Evolutionary conservation across 257 asterid genomes (phyloP).

Genomic region (Prunella vulgaris): DNA sequence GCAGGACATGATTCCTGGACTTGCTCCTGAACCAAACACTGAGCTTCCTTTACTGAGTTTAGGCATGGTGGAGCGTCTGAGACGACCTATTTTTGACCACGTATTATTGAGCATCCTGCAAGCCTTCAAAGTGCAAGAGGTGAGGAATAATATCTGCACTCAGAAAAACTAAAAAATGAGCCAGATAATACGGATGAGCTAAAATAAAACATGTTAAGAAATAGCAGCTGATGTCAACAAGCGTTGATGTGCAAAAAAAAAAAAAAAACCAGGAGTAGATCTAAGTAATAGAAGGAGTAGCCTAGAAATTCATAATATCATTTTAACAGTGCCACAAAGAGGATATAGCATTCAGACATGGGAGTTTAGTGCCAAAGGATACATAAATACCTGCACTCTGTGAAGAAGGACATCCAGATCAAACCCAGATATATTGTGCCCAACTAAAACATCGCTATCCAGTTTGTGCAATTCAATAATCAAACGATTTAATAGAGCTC

Average conservation of each 20-base stretch:
- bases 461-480: conserved; percentile 81
- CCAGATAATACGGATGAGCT: not conserved
- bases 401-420: conserved; percentile 98
- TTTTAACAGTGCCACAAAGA: conserved; percentile 14
- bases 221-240: not conserved
- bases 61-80: conserved; percentile 84
- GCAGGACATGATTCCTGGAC: conserved; percentile 83
- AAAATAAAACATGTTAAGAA: not conserved
- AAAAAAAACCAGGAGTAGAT: not conserved
- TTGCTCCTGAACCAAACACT: conserved; percentile 86
- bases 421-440: conserved; percentile 97
- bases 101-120: conserved; percentile 63
- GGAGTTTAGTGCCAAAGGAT: conserved; percentile 18
- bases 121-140: conserved; percentile 46
- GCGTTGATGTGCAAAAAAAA: not conserved
- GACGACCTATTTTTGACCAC: conserved; percentile 99
- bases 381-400: conserved; percentile 73
- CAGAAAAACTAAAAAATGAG: not conserved
- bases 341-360: conserved; percentile 11
- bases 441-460: conserved; percentile 92
- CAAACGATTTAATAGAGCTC: conserved; percentile 89
- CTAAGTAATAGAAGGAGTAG: conserved; percentile 1
- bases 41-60: conserved; percentile 82
- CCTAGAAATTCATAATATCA: conserved; percentile 18
- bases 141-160: conserved; percentile 13